Conservation (phyloP, 495 filamentous ascomycete species). For the Aspergillus incahuasiensis region DNA sequence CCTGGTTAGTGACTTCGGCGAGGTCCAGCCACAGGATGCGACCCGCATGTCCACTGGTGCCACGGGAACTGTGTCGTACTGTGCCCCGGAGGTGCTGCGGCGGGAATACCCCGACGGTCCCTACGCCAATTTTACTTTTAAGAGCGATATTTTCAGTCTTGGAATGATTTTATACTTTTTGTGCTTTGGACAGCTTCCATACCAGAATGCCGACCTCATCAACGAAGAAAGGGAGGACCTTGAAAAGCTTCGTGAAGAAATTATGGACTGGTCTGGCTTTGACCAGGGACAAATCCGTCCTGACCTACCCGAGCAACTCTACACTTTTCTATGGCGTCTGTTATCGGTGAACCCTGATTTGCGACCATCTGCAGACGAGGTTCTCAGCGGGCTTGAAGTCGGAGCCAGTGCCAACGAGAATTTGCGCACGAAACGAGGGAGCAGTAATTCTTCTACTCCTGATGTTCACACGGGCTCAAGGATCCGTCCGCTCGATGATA, state of each 20-base stretch:
- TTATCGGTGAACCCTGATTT: constrained; percentile 72
- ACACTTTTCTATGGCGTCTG: constrained; percentile 74
- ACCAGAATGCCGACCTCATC: constrained; percentile 72
- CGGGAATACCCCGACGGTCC: constrained; percentile 61
- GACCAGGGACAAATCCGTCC: constrained; percentile 69
- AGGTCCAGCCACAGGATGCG: constrained; percentile 78
- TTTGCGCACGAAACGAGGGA: constrained; percentile 42
- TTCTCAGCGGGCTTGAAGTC: constrained; percentile 73
- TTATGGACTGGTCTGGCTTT: constrained; percentile 81
- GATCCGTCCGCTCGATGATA: constrained; percentile 54
- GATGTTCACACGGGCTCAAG: constrained; percentile 53
- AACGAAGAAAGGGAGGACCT: constrained; percentile 89
- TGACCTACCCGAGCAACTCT: constrained; percentile 83
- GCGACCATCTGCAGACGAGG: constrained; percentile 81
- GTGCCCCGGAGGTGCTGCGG: constrained; percentile 87
- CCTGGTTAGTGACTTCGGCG: constrained; percentile 94
- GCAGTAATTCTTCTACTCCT: constrained; percentile 40
- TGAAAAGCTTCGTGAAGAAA: constrained; percentile 82
- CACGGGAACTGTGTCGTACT: constrained; percentile 95
- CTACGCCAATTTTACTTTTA: constrained; percentile 88
- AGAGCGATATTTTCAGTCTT: constrained; percentile 93
- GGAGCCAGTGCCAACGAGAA: constrained; percentile 59
- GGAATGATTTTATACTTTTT: constrained; percentile 99
- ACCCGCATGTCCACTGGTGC: constrained; percentile 83
- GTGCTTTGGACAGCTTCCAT: constrained; percentile 89